These are phyloP conservation scores for Phyllosticta capitalensis DNA, from an alignment of 2,329 filamentous ascomycete species.

Conservation along the genomic window DNA sequence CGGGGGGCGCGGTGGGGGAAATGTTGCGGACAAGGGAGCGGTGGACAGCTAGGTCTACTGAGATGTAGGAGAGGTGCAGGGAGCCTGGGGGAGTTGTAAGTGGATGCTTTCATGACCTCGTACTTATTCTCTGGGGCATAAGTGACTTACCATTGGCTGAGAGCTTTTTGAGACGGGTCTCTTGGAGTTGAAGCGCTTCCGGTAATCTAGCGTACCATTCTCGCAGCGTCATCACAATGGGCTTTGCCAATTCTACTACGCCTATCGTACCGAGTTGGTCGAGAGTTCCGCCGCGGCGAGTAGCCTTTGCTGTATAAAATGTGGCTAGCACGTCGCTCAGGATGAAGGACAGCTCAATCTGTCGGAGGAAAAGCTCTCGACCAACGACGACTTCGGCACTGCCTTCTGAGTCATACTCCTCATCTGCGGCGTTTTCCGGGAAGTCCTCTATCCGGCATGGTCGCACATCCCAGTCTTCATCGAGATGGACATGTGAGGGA, in stretches of 20 bases:
- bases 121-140: slow-evolving; percentile 24
- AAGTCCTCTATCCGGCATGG: slow-evolving; percentile 31
- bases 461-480: slow-evolving; percentile 32
- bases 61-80: slow-evolving; percentile 37
- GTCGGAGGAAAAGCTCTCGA: slow-evolving; percentile 27
- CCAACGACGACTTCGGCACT: slow-evolving; percentile 35
- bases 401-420: slow-evolving; percentile 26
- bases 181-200: too few relatives aligned
- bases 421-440: slow-evolving; percentile 21
- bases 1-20: slow-evolving; percentile 19
- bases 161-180: too few relatives aligned
- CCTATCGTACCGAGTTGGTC: too few relatives aligned
- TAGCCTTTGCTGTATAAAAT: background rate
- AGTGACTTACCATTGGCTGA: background rate
- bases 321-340: slow-evolving; percentile 34
- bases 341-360: slow-evolving; percentile 42
- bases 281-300: too few relatives aligned
- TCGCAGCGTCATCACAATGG: too few relatives aligned
- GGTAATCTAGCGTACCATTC: too few relatives aligned
- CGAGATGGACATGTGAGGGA: slow-evolving; percentile 44
- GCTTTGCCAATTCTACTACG: too few relatives aligned
- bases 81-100: too few relatives aligned
- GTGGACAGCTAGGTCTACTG: slow-evolving; percentile 38
- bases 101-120: too few relatives aligned
- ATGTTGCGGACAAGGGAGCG: slow-evolving; percentile 32